Evolutionary conservation across 2,329 filamentous ascomycete genomes (phyloP).

Genomic region (Xylariaceae sp.): DNA sequence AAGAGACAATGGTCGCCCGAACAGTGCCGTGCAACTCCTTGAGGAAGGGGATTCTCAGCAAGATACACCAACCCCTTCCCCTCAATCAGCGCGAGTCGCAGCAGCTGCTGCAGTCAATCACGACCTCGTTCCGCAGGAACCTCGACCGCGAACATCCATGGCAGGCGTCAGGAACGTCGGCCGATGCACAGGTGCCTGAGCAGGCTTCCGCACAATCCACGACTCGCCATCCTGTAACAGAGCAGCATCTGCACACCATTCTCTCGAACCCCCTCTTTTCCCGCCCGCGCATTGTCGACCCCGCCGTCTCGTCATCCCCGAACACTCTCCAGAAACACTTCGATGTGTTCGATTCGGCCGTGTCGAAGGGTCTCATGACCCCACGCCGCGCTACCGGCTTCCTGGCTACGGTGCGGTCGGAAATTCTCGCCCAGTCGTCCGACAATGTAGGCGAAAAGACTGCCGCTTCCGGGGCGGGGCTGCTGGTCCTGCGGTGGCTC

Average conservation of each 20-base stretch:
- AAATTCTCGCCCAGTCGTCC: constrained; percentile 33
- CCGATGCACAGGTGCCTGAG: constrained; percentile 1
- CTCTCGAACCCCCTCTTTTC: constrained; percentile 53
- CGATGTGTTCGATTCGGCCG: constrained; percentile 52
- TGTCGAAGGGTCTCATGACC: constrained; percentile 52
- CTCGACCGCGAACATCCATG: constrained; percentile 54
- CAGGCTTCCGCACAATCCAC: constrained; percentile 3
- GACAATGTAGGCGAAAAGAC: constrained; percentile 32
- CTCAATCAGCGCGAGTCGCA: constrained; percentile 47
- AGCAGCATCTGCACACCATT: constrained; percentile 50
- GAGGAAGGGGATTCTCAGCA: constrained; percentile 36
- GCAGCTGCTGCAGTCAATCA: constrained; percentile 51
- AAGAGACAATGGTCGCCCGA: constrained; percentile 27
- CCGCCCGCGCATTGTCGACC: constrained; percentile 19
- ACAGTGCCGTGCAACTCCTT: constrained; percentile 35
- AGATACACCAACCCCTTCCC: constrained; percentile 48
- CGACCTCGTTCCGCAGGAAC: constrained; percentile 51
- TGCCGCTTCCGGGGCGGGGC: constrained; percentile 39
- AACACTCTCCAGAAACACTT: constrained; percentile 42
- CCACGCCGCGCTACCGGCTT: constrained; percentile 48
- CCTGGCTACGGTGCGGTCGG: constrained; percentile 42
- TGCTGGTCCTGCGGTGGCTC: constrained; percentile 49
- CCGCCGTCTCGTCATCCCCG: constrained; percentile 12
- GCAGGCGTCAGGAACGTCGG: constrained; percentile 25
- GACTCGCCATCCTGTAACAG: constrained; percentile 34